Conservation (phyloP, 257 asterid species). For the Jacaranda copaia region DNA sequence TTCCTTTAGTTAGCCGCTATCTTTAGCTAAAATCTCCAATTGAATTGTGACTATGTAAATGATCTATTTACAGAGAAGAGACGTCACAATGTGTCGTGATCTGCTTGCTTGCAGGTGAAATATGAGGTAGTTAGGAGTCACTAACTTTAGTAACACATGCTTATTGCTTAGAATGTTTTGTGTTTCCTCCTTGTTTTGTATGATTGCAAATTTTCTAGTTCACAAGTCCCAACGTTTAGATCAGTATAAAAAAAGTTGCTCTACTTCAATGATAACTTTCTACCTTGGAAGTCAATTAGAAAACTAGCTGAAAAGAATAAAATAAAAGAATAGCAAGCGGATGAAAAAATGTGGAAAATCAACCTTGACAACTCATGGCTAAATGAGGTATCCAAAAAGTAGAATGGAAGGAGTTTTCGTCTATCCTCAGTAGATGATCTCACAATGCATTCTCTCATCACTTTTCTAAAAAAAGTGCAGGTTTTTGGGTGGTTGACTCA, state of each 20-base stretch:
- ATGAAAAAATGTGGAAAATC: conserved; percentile 11
- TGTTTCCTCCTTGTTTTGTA: conserved; percentile 10
- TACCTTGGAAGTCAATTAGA: conserved; percentile 19
- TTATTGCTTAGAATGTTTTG: background rate
- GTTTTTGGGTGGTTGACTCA: conserved; percentile 78
- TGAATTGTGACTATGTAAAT: background rate
- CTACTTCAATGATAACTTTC: conserved; percentile 14
- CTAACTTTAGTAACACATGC: conserved; percentile 16
- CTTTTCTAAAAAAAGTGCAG: conserved; percentile 83
- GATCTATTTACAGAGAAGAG: background rate
- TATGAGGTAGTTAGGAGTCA: conserved; percentile 4
- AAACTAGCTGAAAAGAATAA: conserved; percentile 21
- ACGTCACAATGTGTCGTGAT: background rate
- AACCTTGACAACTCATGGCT: conserved; percentile 18
- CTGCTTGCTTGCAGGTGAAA: conserved; percentile 4
- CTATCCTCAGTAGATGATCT: conserved; percentile 24
- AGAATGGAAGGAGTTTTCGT: background rate
- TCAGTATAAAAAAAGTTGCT: conserved; percentile 11
- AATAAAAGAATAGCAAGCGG: conserved; percentile 3
- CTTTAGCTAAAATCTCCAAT: background rate
- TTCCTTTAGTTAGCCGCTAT: too few relatives aligned
- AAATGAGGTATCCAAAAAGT: conserved; percentile 13
- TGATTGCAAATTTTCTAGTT: conserved; percentile 21
- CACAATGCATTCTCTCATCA: conserved; percentile 16
- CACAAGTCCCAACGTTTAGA: conserved; percentile 13